These are phyloP conservation scores for Synchytrium microbalum DNA, from an alignment of 371 early-diverging fungal genomes.

Conservation along the genomic window DNA sequence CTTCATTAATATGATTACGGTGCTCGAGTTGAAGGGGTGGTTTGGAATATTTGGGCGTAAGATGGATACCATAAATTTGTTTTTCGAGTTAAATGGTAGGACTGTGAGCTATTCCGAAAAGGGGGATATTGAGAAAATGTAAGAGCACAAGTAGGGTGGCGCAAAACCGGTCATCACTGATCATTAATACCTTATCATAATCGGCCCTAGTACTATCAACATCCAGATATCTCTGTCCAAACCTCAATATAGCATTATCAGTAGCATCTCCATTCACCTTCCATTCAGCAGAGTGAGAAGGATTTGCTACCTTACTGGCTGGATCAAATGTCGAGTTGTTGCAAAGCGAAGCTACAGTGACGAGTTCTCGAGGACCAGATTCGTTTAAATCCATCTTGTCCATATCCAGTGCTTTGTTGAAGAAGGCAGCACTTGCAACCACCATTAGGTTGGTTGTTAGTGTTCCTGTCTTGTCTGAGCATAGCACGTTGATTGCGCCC, in stretches of 20 bases:
- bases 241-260: slow-evolving; percentile 63
- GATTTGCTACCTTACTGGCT: slow-evolving; percentile 31
- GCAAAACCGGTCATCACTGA: too few relatives aligned
- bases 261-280: slow-evolving; percentile 64
- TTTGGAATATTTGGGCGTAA: too few relatives aligned
- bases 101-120: neutral
- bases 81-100: too few relatives aligned
- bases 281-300: too few relatives aligned
- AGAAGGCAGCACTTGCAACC: slow-evolving; percentile 44
- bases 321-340: slow-evolving; percentile 55
- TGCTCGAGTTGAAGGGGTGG: slow-evolving; percentile 1
- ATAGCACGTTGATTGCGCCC: slow-evolving; percentile 56
- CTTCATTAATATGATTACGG: slow-evolving; percentile 48
- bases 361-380: slow-evolving; percentile 31
- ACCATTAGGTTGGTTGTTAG: slow-evolving; percentile 58
- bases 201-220: too few relatives aligned
- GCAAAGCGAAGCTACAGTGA: slow-evolving; percentile 51
- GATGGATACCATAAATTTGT: too few relatives aligned
- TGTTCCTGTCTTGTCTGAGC: slow-evolving; percentile 68
- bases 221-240: too few relatives aligned
- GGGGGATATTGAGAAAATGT: slow-evolving; percentile 6
- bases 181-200: too few relatives aligned
- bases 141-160: too few relatives aligned
- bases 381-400: slow-evolving; percentile 9
- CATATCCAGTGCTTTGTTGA: slow-evolving; percentile 23